Evolutionary conservation across 176 grass and related monocot species (phyloP), one percentile per base, ranked within the genome.

Genomic region (Cocos nucifera): DNA sequence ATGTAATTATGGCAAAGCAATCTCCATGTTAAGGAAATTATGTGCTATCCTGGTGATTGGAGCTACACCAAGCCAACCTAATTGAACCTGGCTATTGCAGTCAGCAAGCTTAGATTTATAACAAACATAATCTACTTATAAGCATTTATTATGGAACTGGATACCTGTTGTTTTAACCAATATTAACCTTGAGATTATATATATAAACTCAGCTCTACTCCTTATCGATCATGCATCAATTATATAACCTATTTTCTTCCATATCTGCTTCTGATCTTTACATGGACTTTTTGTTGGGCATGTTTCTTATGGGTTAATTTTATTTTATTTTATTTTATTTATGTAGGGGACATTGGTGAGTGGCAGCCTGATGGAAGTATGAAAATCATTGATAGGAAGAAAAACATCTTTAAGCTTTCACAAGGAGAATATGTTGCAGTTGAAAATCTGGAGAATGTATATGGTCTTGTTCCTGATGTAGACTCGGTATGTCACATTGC

Each of bases 341-440:
- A 75, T 83, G 49, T 65, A 95, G 85, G 85, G 39, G 90, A 95
- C 51, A 80, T 95, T 58, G 90, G 90, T 60, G 85, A 95, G 58
- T 95, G 90, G 90, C 90, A 89, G 60, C 70, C 76, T 64, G 79
- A 86, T 75, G 90, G 90, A 74, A 85, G 73, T 78, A 72, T 95
- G 76, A 95, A 86, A 86, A 89, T 95, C 53, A 89, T 95, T 69
- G 90, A 95, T 28, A 69, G 85, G 19, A 89, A 89, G 75, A 95
- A 95, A 71, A 95, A 95, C 35, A 95, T 95, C 67, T 95, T 89
- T 62, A 95, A 95, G 67, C 77, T 95, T 64, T 95, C 89, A 61
- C 82, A 95, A 75, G 85, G 89, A 78, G 89, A 95, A 75, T 95
- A 89, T 64, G 89, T 95, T 35, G 89, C 79, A 35, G 89, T 95